These are phyloP conservation scores for Coemansia sp. DNA, from an alignment of 192 early-diverging fungal species.

Conservation along the genomic window DNA sequence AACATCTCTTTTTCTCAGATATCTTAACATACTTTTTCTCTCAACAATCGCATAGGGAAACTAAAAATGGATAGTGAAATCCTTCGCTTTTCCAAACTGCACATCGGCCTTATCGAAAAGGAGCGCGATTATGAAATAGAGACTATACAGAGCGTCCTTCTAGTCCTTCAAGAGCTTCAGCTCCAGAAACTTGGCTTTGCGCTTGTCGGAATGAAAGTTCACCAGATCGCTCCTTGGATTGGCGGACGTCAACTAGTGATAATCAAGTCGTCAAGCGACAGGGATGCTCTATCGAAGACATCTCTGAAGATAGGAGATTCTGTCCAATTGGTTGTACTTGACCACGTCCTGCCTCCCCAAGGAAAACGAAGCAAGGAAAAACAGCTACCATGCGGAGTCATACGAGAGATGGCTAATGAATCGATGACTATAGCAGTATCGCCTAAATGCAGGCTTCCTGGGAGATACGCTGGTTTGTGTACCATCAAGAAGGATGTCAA, in stretches of 20 bases:
- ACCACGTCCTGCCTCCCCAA: conserved; percentile 28
- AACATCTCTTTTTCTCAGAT: too few relatives aligned
- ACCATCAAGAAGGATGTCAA: conserved; percentile 50
- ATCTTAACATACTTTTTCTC: too few relatives aligned
- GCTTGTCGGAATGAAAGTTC: conserved; percentile 24
- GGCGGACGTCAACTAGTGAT: conserved; percentile 69
- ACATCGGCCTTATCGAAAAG: conserved; percentile 58
- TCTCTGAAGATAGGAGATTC: conserved; percentile 70
- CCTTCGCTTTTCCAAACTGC: conserved; percentile 8
- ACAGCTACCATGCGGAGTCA: conserved; percentile 52
- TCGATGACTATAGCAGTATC: conserved; percentile 63
- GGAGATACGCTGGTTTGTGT: conserved; percentile 6
- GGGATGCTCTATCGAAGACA: conserved; percentile 60
- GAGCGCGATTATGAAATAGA: conserved; percentile 54
- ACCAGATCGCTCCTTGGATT: conserved; percentile 61
- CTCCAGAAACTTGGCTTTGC: conserved; percentile 65
- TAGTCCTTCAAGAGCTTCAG: conserved; percentile 58
- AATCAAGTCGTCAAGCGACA: conserved; percentile 59
- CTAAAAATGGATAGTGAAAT: background rate
- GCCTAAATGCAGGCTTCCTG: background rate
- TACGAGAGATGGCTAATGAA: conserved; percentile 59
- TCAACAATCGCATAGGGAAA: background rate
- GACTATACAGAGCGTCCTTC: conserved; percentile 16
- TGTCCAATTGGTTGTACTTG: conserved; percentile 36
- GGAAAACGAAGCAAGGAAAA: background rate